Conservation (phyloP, 176 grass and related monocot genomes). For the Triticum dicoccoides region DNA sequence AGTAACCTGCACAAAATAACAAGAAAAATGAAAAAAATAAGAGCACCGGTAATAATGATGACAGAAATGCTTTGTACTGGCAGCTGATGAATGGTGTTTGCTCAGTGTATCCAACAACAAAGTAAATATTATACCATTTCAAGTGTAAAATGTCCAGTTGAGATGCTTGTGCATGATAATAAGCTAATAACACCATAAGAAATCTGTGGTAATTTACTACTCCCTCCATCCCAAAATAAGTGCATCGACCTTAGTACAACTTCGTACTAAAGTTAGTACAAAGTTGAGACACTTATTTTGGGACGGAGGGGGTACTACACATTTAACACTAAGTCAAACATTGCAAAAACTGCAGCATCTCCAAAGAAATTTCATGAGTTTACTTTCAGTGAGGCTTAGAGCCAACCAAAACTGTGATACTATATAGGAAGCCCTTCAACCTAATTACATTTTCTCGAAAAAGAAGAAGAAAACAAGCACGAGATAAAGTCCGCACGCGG, state of each 20-base stretch:
- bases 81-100: conserved; percentile 15
- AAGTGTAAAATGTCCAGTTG: conserved; percentile 15
- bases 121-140: neutral
- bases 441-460: neutral
- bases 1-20: conserved; percentile 59
- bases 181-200: neutral
- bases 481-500: neutral
- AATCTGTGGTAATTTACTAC: neutral
- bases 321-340: neutral
- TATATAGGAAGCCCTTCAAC: neutral
- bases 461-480: neutral
- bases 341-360: neutral
- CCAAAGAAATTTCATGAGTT: neutral
- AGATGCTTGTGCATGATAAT: neutral
- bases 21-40: conserved; percentile 22
- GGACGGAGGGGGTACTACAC: no score
- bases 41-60: neutral
- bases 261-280: no score
- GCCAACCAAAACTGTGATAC: conserved; percentile 11
- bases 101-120: neutral
- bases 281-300: no score
- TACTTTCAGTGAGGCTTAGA: neutral
- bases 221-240: no score
- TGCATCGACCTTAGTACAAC: no score
- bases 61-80: conserved; percentile 1